Evolutionary conservation across 148 eudicot genomes (phyloP).

Genomic region (Amaranthus hypochondriacus): DNA sequence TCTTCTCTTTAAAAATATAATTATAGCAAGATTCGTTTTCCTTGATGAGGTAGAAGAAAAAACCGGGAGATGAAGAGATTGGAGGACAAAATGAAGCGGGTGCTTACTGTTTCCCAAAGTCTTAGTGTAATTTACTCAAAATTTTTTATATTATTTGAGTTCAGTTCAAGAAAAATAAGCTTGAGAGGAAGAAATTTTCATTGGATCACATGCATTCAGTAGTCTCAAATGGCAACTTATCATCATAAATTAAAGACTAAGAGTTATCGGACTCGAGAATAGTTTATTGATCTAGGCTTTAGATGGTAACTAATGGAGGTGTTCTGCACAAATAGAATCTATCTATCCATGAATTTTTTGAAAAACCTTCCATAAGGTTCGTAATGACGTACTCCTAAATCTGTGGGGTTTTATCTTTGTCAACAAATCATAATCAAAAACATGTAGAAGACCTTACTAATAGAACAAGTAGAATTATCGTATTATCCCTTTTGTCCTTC

Average conservation of each 20-base stretch:
- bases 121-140: background rate
- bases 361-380: background rate
- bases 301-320: background rate
- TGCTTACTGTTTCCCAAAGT: background rate
- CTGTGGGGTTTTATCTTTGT: no score
- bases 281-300: background rate
- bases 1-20: background rate
- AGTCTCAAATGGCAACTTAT: background rate
- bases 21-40: slow-evolving; percentile 12
- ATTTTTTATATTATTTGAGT: background rate
- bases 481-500: background rate
- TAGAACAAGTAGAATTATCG: background rate
- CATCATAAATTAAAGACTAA: background rate
- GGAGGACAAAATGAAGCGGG: slow-evolving; percentile 12
- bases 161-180: background rate
- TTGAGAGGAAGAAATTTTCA: background rate
- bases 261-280: background rate
- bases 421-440: background rate
- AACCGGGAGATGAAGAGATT: slow-evolving; percentile 12
- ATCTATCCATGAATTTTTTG: background rate
- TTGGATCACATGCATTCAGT: background rate
- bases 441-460: background rate
- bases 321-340: background rate
- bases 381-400: background rate
- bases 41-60: slow-evolving; percentile 11